Evolutionary conservation across 2,329 filamentous ascomycete genomes (phyloP), one percentile per base, ranked within the genome.

Genomic region (Penicillium capsulatum): DNA sequence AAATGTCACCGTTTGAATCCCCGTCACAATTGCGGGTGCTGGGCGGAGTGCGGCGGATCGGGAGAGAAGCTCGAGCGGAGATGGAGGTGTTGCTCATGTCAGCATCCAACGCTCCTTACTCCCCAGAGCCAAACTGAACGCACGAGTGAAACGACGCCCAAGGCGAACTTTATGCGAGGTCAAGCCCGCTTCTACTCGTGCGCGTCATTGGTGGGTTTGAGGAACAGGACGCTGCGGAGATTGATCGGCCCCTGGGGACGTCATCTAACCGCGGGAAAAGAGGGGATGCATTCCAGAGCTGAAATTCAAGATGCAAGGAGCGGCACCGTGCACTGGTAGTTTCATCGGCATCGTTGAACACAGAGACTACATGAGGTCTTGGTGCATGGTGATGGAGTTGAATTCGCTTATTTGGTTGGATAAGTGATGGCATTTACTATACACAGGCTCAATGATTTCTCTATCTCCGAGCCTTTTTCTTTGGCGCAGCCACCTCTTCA

Each of bases 401-500:
- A n/a, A n/a, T n/a, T n/a, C n/a, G n/a, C n/a, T n/a, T n/a, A n/a
- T n/a, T n/a, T n/a, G n/a, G n/a, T n/a, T 22, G 29, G 3, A 24
- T 26, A 16, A 37, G 30, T 28, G 31, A 31, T 17, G 26, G 28
- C 14, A 13, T 37, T 24, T 35, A 38, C 30, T 36, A 35, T 34
- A 42, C 31, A 40, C 30, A 34, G 9, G 33, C 17, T 14, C 15
- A 26, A 32, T 27, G 10, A 30, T 14, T 8, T n/a, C 36, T 60
- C 50, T 22, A 68, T 36, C 59, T 41, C 26, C 55, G 65, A 16
- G 60, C 54, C 47, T 61, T 75, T 64, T 81, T 81, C 67, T 81
- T 85, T n/a, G 79, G 80, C 3, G 75, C 77, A 13, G 79, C 76
- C 36, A 80, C 83, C 27, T 79, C 77, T 50, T 94, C 90, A 11